A percentile compares a stretch with the other conserved stretches of the same genome.
Conservation (phyloP, 768 basidiomycete genomes). For the Galerina sulciceps region DNA sequence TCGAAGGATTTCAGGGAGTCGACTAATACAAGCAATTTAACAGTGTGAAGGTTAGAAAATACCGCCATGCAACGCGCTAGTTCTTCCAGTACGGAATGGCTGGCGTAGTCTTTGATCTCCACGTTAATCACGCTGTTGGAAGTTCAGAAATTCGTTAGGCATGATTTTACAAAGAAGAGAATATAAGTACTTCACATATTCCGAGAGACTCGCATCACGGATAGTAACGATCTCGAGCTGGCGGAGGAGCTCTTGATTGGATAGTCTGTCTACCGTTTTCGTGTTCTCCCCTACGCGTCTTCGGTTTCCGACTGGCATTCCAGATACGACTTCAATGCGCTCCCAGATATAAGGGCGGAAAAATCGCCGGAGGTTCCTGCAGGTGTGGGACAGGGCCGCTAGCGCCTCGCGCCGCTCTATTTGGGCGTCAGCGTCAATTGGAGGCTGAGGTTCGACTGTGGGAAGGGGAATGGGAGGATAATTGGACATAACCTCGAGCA, state of each 20-base stretch:
- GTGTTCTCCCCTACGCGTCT: neutral
- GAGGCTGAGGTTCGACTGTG: neutral
- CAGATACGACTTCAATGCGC: conserved; percentile 12
- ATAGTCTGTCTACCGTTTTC: conserved; percentile 9
- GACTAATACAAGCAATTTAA: conserved; percentile 11
- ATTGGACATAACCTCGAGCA: conserved; percentile 2
- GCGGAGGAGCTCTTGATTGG: conserved; percentile 14
- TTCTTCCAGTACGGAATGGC: conserved; percentile 20
- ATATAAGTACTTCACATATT: conserved; percentile 15
- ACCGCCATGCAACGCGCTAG: conserved; percentile 25
- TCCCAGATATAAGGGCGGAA: conserved; percentile 12
- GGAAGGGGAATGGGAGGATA: conserved; percentile 6
- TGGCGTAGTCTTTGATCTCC: conserved; percentile 15
- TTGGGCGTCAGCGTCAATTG: neutral
- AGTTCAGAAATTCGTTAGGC: neutral
- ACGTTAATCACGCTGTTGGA: conserved; percentile 20
- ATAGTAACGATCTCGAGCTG: conserved; percentile 28
- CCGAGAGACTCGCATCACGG: conserved; percentile 20
- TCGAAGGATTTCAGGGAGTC: conserved; percentile 12
- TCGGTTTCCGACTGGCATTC: neutral
- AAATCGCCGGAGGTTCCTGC: conserved; percentile 11
- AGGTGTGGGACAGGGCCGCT: conserved; percentile 10
- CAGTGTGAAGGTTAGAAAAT: conserved; percentile 27
- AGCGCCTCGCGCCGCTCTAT: conserved; percentile 2
- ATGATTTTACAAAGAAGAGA: neutral